Evolutionary conservation across 192 early-diverging fungal species (phyloP).

Genomic region (Backusella psychrophila): DNA sequence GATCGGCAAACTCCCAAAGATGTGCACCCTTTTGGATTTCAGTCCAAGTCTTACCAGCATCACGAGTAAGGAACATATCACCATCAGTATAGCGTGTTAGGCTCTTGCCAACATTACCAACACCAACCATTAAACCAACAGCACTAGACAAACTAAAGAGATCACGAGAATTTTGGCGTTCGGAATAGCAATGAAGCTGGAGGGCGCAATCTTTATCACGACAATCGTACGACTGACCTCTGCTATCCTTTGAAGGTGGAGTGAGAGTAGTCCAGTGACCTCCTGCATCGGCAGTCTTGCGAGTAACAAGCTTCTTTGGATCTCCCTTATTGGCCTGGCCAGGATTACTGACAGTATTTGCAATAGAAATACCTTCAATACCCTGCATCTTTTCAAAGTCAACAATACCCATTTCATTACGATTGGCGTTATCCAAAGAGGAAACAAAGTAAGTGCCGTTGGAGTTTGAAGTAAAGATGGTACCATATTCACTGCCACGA

Average conservation of each 20-base stretch:
- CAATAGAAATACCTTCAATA: constrained; percentile 80
- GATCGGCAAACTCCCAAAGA: constrained; percentile 91
- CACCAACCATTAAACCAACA: constrained; percentile 86
- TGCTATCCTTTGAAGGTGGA: constrained; percentile 47
- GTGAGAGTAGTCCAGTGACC: constrained; percentile 61
- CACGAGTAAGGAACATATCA: constrained; percentile 82
- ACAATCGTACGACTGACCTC: constrained; percentile 32
- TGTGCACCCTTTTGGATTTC: constrained; percentile 84
- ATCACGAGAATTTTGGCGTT: constrained; percentile 71
- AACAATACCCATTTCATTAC: constrained; percentile 71
- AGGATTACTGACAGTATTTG: constrained; percentile 76
- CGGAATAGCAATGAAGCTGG: constrained; percentile 88
- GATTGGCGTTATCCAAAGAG: constrained; percentile 72
- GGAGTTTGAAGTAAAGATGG: constrained; percentile 87
- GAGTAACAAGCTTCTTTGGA: constrained; percentile 61
- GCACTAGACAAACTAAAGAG: constrained; percentile 80
- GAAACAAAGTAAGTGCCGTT: constrained; percentile 82
- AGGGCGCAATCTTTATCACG: constrained; percentile 54
- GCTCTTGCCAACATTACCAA: constrained; percentile 83
- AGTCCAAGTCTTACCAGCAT: constrained; percentile 86
- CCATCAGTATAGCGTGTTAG: constrained; percentile 67
- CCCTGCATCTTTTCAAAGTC: constrained; percentile 94
- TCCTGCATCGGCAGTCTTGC: constrained; percentile 85
- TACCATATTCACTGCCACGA: constrained; percentile 69
- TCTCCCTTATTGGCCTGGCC: constrained; percentile 50